phyloP scores from a whole-genome alignment of 257 asterid genomes.

The Solanum pinnatisectum region DNA sequence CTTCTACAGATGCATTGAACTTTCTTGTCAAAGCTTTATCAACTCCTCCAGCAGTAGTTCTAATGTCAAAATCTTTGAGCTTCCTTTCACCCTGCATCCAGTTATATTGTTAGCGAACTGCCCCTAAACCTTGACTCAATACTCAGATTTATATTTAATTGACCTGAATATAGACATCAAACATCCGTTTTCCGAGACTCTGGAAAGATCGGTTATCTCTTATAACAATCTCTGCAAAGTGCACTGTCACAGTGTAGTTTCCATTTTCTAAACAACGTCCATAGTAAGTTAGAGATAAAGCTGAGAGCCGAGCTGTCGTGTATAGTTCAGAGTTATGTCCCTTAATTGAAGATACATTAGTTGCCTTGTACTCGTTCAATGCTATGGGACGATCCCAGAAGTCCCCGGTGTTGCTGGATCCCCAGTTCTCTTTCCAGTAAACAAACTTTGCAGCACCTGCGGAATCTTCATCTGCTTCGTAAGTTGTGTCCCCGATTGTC shows the following conservation, averaged over 20 bases:
- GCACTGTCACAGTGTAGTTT: constrained; percentile 6
- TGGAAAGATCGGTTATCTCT: neutral
- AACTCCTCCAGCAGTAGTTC: constrained; percentile 12
- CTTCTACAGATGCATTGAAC: neutral
- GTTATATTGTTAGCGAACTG: neutral
- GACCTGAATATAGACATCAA: constrained; percentile 8
- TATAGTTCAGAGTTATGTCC: neutral
- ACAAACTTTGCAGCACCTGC: neutral
- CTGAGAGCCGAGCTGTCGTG: constrained; percentile 8
- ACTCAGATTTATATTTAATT: neutral
- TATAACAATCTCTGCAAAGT: constrained; percentile 6
- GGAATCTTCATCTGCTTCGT: neutral
- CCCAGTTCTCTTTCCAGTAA: neutral
- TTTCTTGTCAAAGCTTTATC: neutral
- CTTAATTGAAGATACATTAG: neutral
- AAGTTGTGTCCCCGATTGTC: neutral
- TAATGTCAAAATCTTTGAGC: constrained; percentile 15
- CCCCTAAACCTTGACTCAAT: neutral
- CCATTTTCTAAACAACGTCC: constrained; percentile 9
- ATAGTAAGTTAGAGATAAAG: constrained; percentile 4
- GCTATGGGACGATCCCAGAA: neutral
- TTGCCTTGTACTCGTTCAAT: neutral
- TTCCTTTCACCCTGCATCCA: constrained; percentile 5
- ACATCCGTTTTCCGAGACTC: constrained; percentile 5
- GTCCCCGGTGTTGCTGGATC: neutral